Evolutionary conservation across 306 rosid genomes (phyloP).

Genomic region (Arachis stenosperma): DNA sequence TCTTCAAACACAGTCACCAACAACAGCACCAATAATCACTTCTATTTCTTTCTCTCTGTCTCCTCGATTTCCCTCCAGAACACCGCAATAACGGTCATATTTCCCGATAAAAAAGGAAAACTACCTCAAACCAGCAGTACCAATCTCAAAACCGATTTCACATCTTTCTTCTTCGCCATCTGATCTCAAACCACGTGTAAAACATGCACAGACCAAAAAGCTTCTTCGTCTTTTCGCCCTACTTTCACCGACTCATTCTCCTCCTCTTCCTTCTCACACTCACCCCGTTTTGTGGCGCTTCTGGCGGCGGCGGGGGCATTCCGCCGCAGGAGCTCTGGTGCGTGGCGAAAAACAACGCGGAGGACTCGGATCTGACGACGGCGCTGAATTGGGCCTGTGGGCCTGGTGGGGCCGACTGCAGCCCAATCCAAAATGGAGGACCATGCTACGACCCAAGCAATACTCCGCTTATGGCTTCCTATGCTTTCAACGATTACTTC

Average conservation of each 20-base stretch:
- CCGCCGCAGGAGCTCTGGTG: conserved; percentile 80
- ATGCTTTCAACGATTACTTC: conserved; percentile 80
- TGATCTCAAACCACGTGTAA: background rate
- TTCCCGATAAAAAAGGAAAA: conserved; percentile 31
- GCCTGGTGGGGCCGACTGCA: conserved; percentile 75
- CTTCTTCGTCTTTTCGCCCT: conserved; percentile 21
- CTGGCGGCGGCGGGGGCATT: conserved; percentile 34
- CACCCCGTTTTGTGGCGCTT: conserved; percentile 30
- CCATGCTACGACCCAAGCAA: conserved; percentile 71
- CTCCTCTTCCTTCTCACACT: conserved; percentile 30
- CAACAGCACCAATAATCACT: background rate
- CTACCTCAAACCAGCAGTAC: background rate
- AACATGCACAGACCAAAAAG: conserved; percentile 41
- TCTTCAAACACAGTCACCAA: background rate
- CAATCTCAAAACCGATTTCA: conserved; percentile 20
- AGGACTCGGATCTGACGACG: conserved; percentile 66
- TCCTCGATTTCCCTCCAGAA: conserved; percentile 31
- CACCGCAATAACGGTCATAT: conserved; percentile 58
- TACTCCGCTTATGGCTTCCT: conserved; percentile 73
- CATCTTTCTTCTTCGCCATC: conserved; percentile 5
- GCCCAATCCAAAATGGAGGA: conserved; percentile 79
- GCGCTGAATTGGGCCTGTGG: conserved; percentile 95
- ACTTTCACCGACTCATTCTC: background rate
- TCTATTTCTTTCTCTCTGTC: conserved; percentile 2
- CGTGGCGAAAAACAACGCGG: conserved; percentile 95